These are phyloP conservation scores for Coccomyxa subellipsoidea DNA, from an alignment of 163 green algal species.

Conservation along the genomic window DNA sequence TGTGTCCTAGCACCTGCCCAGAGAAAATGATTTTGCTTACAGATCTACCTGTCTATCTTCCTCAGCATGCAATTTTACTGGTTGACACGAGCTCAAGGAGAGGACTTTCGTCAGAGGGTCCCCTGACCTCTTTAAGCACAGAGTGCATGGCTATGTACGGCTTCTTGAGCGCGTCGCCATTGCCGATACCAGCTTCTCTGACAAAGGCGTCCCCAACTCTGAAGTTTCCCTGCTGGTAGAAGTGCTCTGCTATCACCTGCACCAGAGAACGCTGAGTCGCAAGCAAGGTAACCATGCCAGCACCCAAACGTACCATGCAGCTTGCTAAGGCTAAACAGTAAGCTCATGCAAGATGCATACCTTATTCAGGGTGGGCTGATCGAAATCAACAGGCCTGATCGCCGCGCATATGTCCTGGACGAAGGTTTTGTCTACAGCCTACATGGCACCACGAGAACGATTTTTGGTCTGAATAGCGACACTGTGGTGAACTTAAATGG, in stretches of 20 bases:
- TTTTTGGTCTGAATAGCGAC: too few species aligned
- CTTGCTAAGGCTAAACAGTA: neutral
- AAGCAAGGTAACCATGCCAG: neutral
- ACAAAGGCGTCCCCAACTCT: constrained; percentile 74
- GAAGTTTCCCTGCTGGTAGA: constrained; percentile 85
- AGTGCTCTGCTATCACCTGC: constrained; percentile 83
- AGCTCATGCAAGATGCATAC: constrained; percentile 12
- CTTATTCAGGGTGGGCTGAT: constrained; percentile 60
- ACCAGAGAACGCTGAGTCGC: neutral
- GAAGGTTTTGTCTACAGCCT: constrained; percentile 47
- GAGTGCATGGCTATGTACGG: constrained; percentile 76
- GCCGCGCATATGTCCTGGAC: constrained; percentile 70
- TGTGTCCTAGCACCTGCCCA: constrained; percentile 47
- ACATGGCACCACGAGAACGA: neutral
- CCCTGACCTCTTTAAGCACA: constrained; percentile 65
- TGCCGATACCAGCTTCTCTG: constrained; percentile 65
- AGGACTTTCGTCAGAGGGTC: too few species aligned
- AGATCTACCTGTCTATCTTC: neutral
- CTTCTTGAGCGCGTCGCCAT: constrained; percentile 46
- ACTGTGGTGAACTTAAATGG: too few species aligned
- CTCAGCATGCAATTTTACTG: too few species aligned
- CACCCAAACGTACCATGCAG: too few species aligned
- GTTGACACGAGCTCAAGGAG: too few species aligned
- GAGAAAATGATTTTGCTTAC: neutral
- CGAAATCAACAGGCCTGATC: constrained; percentile 49